Conservation (phyloP, 2,329 filamentous ascomycete species). For the Ilyonectria destructans region DNA sequence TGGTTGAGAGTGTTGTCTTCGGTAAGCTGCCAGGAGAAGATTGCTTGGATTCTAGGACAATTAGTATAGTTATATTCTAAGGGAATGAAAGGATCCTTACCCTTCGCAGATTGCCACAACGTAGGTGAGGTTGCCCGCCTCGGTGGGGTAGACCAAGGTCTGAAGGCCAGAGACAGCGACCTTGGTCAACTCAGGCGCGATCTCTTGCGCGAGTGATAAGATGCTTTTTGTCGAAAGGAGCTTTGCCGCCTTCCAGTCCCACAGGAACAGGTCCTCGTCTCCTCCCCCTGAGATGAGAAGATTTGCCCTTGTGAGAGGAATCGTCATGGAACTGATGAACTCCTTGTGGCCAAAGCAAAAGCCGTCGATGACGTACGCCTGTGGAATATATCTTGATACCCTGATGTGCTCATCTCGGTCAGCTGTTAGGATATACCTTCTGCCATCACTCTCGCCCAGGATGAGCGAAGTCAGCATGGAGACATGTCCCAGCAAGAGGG, state of each 20-base stretch:
- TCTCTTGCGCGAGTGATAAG: slow-evolving; percentile 59
- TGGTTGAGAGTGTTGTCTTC: slow-evolving; percentile 66
- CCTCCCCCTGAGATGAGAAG: slow-evolving; percentile 89
- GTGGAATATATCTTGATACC: slow-evolving; percentile 84
- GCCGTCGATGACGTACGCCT: slow-evolving; percentile 89
- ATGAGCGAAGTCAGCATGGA: slow-evolving; percentile 90
- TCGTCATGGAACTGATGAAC: slow-evolving; percentile 85
- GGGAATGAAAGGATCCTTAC: slow-evolving; percentile 59
- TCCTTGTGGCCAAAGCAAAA: slow-evolving; percentile 92
- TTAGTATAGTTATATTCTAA: slow-evolving; percentile 33
- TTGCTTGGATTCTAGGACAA: slow-evolving; percentile 66
- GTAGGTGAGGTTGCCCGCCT: slow-evolving; percentile 49
- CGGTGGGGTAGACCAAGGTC: slow-evolving; percentile 53
- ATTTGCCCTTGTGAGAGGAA: slow-evolving; percentile 71
- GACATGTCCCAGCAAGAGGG: slow-evolving; percentile 91
- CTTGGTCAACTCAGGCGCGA: slow-evolving; percentile 57
- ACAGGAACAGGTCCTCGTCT: slow-evolving; percentile 83
- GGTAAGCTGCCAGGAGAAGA: slow-evolving; percentile 76
- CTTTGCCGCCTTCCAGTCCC: slow-evolving; percentile 80
- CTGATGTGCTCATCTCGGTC: slow-evolving; percentile 84
- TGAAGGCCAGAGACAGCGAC: slow-evolving; percentile 65
- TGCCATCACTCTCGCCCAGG: slow-evolving; percentile 62
- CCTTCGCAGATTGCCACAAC: slow-evolving; percentile 72
- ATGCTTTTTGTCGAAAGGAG: slow-evolving; percentile 72
- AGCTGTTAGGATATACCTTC: slow-evolving; percentile 69